Evolutionary conservation across 176 grass and related monocot genomes (phyloP).

Genomic region (Raddia guianensis): DNA sequence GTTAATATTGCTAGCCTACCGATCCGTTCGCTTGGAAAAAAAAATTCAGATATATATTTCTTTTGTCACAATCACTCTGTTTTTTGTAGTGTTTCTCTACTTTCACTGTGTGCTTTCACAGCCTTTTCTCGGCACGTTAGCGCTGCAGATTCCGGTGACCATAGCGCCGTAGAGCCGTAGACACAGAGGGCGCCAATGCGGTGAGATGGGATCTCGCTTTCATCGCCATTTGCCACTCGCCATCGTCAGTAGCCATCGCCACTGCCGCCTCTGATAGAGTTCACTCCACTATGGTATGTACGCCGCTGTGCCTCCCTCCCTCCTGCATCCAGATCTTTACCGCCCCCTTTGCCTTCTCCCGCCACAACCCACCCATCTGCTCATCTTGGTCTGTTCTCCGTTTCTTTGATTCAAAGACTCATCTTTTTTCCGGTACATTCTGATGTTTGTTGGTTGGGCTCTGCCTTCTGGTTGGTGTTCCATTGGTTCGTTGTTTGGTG

Average conservation of each 20-base stretch:
- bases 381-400: neutral
- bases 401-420: slow-evolving; percentile 21
- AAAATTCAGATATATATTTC: neutral
- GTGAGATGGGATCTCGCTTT: slow-evolving; percentile 41
- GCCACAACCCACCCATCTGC: neutral
- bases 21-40: neutral
- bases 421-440: slow-evolving; percentile 5
- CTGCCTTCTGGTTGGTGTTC: neutral
- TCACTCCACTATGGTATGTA: slow-evolving; percentile 30
- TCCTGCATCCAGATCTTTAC: slow-evolving; percentile 19
- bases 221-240: neutral
- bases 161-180: neutral
- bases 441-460: slow-evolving; percentile 14
- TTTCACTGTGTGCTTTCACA: slow-evolving; percentile 24
- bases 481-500: slow-evolving; percentile 5
- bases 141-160: slow-evolving; percentile 6
- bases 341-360: neutral
- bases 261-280: slow-evolving; percentile 21
- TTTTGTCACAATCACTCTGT: neutral
- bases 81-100: neutral
- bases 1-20: neutral
- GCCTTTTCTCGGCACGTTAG: slow-evolving; percentile 15
- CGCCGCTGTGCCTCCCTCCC: slow-evolving; percentile 6
- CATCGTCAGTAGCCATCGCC: neutral
- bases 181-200: neutral